These are phyloP conservation scores for Mycothermus thermophilus DNA, from an alignment of 495 filamentous ascomycete genomes.

Conservation along the genomic window DNA sequence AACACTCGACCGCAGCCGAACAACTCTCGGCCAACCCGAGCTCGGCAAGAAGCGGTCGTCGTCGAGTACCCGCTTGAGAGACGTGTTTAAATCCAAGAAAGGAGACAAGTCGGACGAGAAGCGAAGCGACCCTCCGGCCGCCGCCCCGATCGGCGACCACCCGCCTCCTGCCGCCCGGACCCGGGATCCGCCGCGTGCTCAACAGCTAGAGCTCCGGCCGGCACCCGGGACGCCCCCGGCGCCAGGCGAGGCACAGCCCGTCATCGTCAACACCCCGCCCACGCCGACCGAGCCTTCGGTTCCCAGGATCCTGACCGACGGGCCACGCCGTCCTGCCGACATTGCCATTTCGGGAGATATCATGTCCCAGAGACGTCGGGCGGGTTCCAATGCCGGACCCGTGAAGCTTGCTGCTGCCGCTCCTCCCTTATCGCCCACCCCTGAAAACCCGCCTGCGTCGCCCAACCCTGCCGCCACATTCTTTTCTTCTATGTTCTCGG, in stretches of 20 bases:
- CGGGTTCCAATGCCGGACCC: slow-evolving; percentile 60
- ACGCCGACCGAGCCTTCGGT: slow-evolving; percentile 34
- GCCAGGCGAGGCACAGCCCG: slow-evolving; percentile 25
- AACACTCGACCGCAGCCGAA: slow-evolving; percentile 16
- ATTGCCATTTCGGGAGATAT: slow-evolving; percentile 45
- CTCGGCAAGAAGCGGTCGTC: slow-evolving; percentile 27
- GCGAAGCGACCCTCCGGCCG: slow-evolving; percentile 2
- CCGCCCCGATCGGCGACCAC: slow-evolving; percentile 4
- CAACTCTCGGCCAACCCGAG: slow-evolving; percentile 20
- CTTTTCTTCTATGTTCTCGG: slow-evolving; percentile 86
- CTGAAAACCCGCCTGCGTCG: slow-evolving; percentile 33
- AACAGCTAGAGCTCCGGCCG: slow-evolving; percentile 24
- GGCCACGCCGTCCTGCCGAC: slow-evolving; percentile 23
- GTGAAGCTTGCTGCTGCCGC: slow-evolving; percentile 82
- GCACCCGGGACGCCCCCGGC: slow-evolving; percentile 32
- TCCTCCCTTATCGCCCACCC: slow-evolving; percentile 60
- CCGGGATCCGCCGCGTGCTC: slow-evolving; percentile 18
- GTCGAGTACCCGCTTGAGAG: slow-evolving; percentile 32
- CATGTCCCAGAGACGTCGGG: slow-evolving; percentile 47
- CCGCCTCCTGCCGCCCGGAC: slow-evolving; percentile 5
- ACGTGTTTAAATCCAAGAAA: slow-evolving; percentile 32
- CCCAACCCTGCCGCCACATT: slow-evolving; percentile 45
- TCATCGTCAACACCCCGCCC: slow-evolving; percentile 45
- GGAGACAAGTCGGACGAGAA: slow-evolving; percentile 13
- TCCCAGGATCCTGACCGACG: slow-evolving; percentile 9